Base-by-base conservation (phyloP, 805 yeast species). In the Lachancea sp. region DNA sequence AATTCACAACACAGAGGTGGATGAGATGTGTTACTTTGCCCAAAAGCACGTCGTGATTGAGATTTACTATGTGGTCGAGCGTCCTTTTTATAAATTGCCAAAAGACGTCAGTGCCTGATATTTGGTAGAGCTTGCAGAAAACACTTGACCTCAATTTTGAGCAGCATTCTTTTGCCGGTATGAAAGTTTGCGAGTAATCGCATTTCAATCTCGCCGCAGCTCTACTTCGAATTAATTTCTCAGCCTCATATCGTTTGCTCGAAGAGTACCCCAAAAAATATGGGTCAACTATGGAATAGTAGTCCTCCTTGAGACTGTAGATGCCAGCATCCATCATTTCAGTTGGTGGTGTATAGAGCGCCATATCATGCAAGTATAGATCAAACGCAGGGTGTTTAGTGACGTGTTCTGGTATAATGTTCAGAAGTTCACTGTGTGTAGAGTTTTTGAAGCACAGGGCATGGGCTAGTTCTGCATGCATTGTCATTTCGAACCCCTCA, bases 181-280 rank as follows among this genome's bases (percentile, higher is more conserved):
- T 69, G 15, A 74, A 80, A 3, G 81, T 71, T 2, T 78, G 78
- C 2, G 73, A 68, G 17, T 66, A 49, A 1, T 71, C 66, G 3
- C 68, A 58, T 0, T 69, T 62, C 1, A 62, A 63, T 20, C 65
- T 57, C 45, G 70, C 66, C 9, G 75, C 71, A 34, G 74, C 61
- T 22, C 74, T 59, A 29, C 74, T 76, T 53, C 81, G 80, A 26
- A 85, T 65, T 3, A 79, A 65, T 37, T 73, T 74, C 45, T 85
- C 82, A 6, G 95, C 91, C 48, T 88, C 96, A 45, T 88, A 96
- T 44, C 91, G 76, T 43, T 79, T 81, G 53, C 88, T 88, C 0
- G 91, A 68, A 0, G 84, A 70, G 54, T 83, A 84, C 54, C 88
- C 89, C 47, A 85, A 72, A 58, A 82, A 91, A 57, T 78, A 90